These are phyloP conservation scores for Ascochyta lentis DNA, from an alignment of 2,329 filamentous ascomycete genomes.

Conservation along the genomic window DNA sequence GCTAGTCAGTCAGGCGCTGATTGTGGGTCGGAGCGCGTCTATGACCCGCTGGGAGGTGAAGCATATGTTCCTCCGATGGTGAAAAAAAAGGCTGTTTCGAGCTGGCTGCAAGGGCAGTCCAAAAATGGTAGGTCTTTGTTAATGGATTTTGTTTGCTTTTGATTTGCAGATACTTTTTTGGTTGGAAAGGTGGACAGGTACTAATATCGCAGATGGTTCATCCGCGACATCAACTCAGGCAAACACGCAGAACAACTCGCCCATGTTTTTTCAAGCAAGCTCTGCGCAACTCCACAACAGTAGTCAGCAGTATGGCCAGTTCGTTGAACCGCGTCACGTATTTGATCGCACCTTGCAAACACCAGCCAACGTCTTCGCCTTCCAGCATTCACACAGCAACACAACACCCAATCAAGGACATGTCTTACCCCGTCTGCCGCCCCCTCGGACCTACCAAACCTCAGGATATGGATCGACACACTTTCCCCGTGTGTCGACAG, in stretches of 20 bases:
- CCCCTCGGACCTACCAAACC: not conserved
- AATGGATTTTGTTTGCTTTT: not conserved
- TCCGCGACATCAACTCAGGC: not conserved
- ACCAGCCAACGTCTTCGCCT: not conserved
- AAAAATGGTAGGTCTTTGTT: slow-evolving; percentile 2
- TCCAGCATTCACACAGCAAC: not conserved
- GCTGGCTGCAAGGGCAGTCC: slow-evolving; percentile 2
- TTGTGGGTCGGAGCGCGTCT: not conserved
- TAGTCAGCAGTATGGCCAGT: not conserved
- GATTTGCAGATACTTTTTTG: not conserved
- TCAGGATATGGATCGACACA: not conserved
- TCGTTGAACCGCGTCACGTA: not conserved
- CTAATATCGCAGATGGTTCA: not conserved
- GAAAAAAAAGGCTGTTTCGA: slow-evolving; percentile 3
- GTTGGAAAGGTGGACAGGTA: not conserved
- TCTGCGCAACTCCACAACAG: not conserved
- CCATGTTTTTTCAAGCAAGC: not conserved
- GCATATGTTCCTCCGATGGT: not conserved
- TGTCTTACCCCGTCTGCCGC: not conserved
- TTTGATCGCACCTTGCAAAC: not conserved
- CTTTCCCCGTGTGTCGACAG: not conserved
- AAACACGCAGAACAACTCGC: not conserved
- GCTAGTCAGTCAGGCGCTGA: not conserved
- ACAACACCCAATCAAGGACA: not conserved
- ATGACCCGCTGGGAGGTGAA: slow-evolving; percentile 2